phyloP scores from a whole-genome alignment of 441 rosid species.

The Aquilaria agallochum region DNA sequence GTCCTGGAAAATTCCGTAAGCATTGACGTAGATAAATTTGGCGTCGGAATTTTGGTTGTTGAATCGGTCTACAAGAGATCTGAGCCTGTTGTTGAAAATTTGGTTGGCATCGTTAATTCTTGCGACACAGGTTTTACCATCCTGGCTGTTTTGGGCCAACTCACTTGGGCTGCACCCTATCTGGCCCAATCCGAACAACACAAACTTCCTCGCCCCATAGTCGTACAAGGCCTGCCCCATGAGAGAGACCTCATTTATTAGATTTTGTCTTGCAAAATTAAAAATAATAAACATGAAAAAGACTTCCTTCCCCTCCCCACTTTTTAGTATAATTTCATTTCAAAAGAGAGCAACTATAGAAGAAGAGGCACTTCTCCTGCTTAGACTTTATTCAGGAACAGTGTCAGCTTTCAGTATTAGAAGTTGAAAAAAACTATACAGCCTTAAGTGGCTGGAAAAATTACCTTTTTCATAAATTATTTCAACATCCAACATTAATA shows the following conservation, averaged over 20 bases:
- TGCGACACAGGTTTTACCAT: slow-evolving; percentile 68
- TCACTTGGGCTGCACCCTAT: slow-evolving; percentile 83
- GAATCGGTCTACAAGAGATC: slow-evolving; percentile 54
- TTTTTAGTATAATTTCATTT: no score
- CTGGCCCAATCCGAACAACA: slow-evolving; percentile 61
- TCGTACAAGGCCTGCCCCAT: slow-evolving; percentile 46
- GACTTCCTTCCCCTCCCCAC: no score
- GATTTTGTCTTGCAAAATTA: neutral
- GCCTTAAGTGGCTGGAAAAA: no score
- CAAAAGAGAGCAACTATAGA: no score
- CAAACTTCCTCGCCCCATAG: slow-evolving; percentile 83
- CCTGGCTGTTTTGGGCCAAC: slow-evolving; percentile 65
- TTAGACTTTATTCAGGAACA: no score
- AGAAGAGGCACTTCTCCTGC: no score
- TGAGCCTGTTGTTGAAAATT: slow-evolving; percentile 71
- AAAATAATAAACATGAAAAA: neutral
- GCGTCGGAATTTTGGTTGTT: slow-evolving; percentile 58
- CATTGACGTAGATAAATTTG: slow-evolving; percentile 58
- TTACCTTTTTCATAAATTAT: no score
- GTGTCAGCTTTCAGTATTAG: no score
- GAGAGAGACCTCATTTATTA: neutral
- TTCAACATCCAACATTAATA: no score
- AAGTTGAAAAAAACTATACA: neutral
- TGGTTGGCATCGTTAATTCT: slow-evolving; percentile 68
- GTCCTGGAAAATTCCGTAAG: slow-evolving; percentile 79